A percentile compares a stretch with the other conserved stretches of the same genome.
phyloP scores from a whole-genome alignment of 148 eudicot species.

The Amaranthus hypochondriacus region DNA sequence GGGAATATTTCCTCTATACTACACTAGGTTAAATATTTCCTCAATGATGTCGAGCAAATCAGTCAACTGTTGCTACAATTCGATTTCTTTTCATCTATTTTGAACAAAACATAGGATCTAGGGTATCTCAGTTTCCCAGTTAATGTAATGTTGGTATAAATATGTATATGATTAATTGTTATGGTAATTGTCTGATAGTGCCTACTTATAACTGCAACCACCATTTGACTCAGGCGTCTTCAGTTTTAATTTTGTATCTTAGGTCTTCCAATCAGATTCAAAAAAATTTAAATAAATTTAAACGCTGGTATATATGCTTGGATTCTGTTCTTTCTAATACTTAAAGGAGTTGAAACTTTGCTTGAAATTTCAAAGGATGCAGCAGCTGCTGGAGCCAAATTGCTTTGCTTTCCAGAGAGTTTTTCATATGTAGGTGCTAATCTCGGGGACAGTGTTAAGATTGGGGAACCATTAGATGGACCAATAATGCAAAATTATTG shows the following conservation, averaged over 20 bases:
- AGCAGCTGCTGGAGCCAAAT: slow-evolving; percentile 77
- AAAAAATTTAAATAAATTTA: too few relatives aligned
- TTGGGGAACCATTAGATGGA: slow-evolving; percentile 80
- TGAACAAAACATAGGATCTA: neutral
- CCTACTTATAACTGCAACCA: neutral
- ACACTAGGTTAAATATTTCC: too few relatives aligned
- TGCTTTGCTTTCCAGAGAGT: slow-evolving; percentile 88
- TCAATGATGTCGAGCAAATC: too few relatives aligned
- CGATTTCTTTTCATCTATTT: neutral
- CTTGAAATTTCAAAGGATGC: slow-evolving; percentile 55
- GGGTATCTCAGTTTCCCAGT: neutral
- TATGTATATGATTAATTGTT: neutral
- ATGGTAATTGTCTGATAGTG: neutral
- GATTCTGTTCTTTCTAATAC: neutral
- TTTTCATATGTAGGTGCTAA: slow-evolving; percentile 67
- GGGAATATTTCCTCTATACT: too few relatives aligned
- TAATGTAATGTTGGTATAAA: neutral
- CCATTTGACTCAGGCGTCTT: neutral
- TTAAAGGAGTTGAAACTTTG: slow-evolving; percentile 9
- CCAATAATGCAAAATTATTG: slow-evolving; percentile 71
- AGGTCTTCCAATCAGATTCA: neutral
- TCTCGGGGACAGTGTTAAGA: slow-evolving; percentile 66
- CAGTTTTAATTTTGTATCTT: neutral
- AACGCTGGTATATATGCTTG: neutral
- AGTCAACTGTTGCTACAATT: neutral